Evolutionary conservation across 805 yeast genomes (phyloP).

Genomic region (Candida suzukii): DNA sequence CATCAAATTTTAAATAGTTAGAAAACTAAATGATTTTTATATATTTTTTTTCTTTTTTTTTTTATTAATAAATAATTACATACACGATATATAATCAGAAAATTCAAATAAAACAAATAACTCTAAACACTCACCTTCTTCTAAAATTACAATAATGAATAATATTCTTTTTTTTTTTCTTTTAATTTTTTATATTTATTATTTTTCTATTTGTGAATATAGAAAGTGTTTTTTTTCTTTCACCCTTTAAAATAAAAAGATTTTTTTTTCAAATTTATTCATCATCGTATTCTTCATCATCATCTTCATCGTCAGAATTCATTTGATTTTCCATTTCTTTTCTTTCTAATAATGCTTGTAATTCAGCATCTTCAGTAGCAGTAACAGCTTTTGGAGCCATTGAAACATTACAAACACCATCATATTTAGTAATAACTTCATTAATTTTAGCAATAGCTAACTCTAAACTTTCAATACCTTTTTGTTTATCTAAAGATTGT

Average conservation of each 20-base stretch:
- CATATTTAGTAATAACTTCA: constrained; percentile 60
- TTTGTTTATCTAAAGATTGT: constrained; percentile 84
- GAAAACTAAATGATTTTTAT: neutral
- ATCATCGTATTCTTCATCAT: constrained; percentile 25
- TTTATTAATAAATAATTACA: neutral
- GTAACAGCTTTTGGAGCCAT: constrained; percentile 99
- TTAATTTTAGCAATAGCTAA: constrained; percentile 74
- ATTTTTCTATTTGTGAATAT: too few species aligned
- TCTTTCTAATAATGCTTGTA: constrained; percentile 90
- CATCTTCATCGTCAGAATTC: constrained; percentile 65
- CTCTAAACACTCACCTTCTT: too few species aligned
- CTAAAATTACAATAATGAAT: neutral
- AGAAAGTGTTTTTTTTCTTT: neutral
- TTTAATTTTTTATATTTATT: too few species aligned
- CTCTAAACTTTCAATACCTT: constrained; percentile 75
- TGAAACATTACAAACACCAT: constrained; percentile 85
- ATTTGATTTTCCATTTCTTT: constrained; percentile 85
- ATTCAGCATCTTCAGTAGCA: constrained; percentile 96
- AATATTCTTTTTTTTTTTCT: too few species aligned
- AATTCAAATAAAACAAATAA: too few species aligned
- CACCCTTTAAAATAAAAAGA: neutral
- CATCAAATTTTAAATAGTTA: constrained; percentile 8
- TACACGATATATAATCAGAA: neutral
- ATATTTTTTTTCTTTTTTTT: neutral
- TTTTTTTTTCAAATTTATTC: constrained; percentile 2